Evolutionary conservation across 1,284 basidiomycete genomes (phyloP).

Genomic region (Baeospora myosura): DNA sequence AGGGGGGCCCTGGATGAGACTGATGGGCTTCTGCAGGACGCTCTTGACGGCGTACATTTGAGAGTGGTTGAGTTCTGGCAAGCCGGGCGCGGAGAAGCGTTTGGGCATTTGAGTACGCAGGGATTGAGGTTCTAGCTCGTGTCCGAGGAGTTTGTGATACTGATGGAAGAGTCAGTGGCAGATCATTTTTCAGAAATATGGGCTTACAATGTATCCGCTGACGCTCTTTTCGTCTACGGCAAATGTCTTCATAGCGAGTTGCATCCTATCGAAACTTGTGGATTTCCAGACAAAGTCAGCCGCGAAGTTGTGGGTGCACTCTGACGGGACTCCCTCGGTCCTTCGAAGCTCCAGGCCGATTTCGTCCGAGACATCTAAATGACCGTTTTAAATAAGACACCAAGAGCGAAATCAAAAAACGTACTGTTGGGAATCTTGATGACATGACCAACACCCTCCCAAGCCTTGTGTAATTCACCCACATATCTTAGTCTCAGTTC

Average conservation of each 20-base stretch:
- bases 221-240: constrained; percentile 99
- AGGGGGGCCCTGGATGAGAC: constrained; percentile 96
- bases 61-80: constrained; percentile 97
- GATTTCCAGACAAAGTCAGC: constrained; percentile 99
- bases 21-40: constrained; percentile 96
- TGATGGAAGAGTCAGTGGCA: constrained; percentile 23
- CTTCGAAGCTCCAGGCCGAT: constrained; percentile 90
- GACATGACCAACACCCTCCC: constrained; percentile 98
- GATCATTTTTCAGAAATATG: constrained; percentile 2
- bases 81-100: constrained; percentile 91
- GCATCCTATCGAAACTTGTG: constrained; percentile 98
- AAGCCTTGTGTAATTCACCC: constrained; percentile 83
- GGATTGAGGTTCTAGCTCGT: constrained; percentile 88
- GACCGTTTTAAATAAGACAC: constrained; percentile 10
- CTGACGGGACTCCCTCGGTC: constrained; percentile 90
- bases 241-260: constrained; percentile 98
- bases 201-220: constrained; percentile 89
- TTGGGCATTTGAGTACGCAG: constrained; percentile 93
- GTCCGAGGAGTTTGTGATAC: constrained; percentile 98
- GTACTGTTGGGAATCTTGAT: constrained; percentile 99
- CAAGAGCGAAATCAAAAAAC: constrained; percentile 18
- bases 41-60: constrained; percentile 99
- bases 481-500: constrained; percentile 88
- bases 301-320: constrained; percentile 91
- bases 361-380: constrained; percentile 90